A percentile compares a stretch with the other conserved stretches of the same genome.
Evolutionary conservation across 768 basidiomycete genomes (phyloP).

Genomic region (Boletus tomentosulus): DNA sequence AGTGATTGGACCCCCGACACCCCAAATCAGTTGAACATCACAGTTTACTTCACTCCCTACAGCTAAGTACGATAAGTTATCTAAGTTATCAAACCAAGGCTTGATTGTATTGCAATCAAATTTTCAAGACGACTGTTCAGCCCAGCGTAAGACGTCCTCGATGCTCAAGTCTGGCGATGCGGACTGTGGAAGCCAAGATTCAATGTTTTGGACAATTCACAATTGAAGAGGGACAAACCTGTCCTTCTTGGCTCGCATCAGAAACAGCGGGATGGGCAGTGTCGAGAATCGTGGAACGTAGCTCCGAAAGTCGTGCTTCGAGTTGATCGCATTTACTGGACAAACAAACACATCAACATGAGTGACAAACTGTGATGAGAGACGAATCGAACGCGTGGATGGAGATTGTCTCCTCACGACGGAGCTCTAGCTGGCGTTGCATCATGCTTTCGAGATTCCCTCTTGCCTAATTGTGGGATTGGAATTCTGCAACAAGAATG

Average conservation of each 20-base stretch:
- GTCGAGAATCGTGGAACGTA: constrained; percentile 36
- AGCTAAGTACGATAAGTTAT: not conserved
- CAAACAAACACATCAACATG: constrained; percentile 6
- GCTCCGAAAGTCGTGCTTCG: constrained; percentile 55
- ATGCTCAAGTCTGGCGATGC: constrained; percentile 10
- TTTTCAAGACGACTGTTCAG: constrained; percentile 41
- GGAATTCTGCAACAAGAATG: not conserved
- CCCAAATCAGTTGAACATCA: not conserved
- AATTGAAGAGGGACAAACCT: constrained; percentile 11
- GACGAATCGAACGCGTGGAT: constrained; percentile 58
- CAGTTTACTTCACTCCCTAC: not conserved
- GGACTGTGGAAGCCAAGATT: constrained; percentile 6
- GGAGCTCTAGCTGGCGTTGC: constrained; percentile 68
- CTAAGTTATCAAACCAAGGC: not conserved
- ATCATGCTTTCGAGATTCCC: constrained; percentile 81
- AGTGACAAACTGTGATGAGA: not conserved
- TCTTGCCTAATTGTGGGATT: constrained; percentile 52
- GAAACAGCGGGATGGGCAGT: not conserved
- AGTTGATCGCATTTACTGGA: constrained; percentile 68
- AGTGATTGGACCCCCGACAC: constrained; percentile 19
- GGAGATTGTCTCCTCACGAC: constrained; percentile 64
- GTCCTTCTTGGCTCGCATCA: constrained; percentile 7
- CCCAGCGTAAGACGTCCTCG: constrained; percentile 54
- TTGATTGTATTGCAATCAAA: not conserved
- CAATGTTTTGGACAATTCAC: not conserved